These are phyloP conservation scores for Coemansia sp. DNA, from an alignment of 192 early-diverging fungal species.

Conservation along the genomic window DNA sequence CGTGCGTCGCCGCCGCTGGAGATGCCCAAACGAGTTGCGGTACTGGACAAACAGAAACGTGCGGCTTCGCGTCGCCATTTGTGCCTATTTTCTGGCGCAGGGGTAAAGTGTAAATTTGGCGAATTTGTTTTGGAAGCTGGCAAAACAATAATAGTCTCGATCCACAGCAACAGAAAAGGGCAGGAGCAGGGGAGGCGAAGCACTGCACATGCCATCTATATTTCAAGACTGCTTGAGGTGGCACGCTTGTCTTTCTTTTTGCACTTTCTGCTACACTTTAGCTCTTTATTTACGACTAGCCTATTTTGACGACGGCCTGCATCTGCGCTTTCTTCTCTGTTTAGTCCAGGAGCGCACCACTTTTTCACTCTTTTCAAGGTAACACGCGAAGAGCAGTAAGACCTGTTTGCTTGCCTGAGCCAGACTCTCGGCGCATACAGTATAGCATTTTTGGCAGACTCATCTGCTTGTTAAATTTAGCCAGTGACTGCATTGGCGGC, in stretches of 20 bases:
- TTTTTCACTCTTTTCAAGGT: background rate
- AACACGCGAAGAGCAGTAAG: background rate
- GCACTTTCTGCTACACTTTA: conserved; percentile 1
- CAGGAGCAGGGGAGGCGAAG: background rate
- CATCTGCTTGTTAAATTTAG: background rate
- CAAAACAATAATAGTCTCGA: conserved; percentile 72
- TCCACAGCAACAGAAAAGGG: background rate
- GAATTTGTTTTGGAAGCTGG: background rate
- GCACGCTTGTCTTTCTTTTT: background rate
- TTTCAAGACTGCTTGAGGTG: background rate
- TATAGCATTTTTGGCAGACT: background rate
- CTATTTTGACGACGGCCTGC: conserved; percentile 9
- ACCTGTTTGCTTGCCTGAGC: background rate
- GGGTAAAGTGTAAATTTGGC: background rate
- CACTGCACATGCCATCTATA: background rate
- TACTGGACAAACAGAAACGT: conserved; percentile 92
- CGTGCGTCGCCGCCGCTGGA: conserved; percentile 47
- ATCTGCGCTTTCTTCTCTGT: background rate
- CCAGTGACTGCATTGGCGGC: background rate
- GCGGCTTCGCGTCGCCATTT: conserved; percentile 84
- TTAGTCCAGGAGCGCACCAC: background rate
- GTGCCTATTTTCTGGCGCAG: conserved; percentile 3
- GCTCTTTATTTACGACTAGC: conserved; percentile 10
- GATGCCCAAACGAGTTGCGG: conserved; percentile 82
- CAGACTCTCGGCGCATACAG: background rate